These are phyloP conservation scores for Apostasia shenzhenica DNA, from an alignment of 106 monocot genomes.

Conservation along the genomic window DNA sequence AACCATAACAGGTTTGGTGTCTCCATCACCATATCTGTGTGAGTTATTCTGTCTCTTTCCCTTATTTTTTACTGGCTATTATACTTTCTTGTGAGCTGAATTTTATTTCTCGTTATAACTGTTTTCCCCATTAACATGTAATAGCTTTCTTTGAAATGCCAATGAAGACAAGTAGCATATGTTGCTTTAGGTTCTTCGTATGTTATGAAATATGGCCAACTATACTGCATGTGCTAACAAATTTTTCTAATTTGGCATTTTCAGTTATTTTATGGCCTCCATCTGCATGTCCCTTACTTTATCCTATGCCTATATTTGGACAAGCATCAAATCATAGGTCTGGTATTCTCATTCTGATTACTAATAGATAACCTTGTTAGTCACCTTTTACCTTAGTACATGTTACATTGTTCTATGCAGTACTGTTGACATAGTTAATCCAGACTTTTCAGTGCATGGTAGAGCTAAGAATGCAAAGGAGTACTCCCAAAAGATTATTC, in stretches of 20 bases:
- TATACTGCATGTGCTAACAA: neutral
- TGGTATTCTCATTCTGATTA: conserved; percentile 1
- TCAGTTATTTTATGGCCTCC: conserved; percentile 89
- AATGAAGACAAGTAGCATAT: too few relatives aligned
- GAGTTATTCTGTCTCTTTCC: too few relatives aligned
- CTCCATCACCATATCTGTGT: too few relatives aligned
- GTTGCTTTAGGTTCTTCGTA: too few relatives aligned
- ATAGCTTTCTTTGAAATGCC: too few relatives aligned
- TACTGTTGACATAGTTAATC: conserved; percentile 55
- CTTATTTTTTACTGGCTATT: too few relatives aligned
- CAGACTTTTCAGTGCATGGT: conserved; percentile 48
- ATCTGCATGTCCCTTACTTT: conserved; percentile 58
- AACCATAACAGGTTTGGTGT: too few relatives aligned
- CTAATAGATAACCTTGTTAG: neutral
- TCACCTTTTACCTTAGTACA: neutral
- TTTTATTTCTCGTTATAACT: too few relatives aligned
- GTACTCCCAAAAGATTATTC: conserved; percentile 58
- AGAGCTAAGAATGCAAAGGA: conserved; percentile 53
- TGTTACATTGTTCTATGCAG: conserved; percentile 19
- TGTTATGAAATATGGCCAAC: neutral
- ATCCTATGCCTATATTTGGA: conserved; percentile 87
- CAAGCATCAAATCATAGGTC: conserved; percentile 99
- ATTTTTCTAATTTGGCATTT: neutral
- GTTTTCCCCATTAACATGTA: too few relatives aligned
- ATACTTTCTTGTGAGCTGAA: too few relatives aligned